phyloP scores from a whole-genome alignment of 208 protist genomes.

The Trypanosoma vivax region DNA sequence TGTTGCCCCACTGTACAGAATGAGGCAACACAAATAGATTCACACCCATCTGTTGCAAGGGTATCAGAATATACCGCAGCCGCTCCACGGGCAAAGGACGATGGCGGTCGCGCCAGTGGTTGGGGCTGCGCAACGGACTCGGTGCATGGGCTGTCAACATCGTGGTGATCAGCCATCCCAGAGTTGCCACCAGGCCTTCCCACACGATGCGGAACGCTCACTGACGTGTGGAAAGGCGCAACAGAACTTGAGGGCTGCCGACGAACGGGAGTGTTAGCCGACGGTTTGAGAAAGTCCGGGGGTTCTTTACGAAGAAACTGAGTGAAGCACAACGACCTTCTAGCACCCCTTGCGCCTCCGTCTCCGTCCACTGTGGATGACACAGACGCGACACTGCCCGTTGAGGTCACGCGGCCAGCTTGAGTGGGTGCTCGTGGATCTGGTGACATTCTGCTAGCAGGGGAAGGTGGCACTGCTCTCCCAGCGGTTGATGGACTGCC shows the following conservation, averaged over 20 bases:
- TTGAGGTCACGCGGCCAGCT: neutral
- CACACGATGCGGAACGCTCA: neutral
- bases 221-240: neutral
- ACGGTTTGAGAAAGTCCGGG: constrained; percentile 23
- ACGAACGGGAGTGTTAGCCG: neutral
- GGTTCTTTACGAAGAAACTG: constrained; percentile 24
- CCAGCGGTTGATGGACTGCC: too few species aligned
- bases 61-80: too few species aligned
- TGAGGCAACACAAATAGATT: too few species aligned
- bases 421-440: neutral
- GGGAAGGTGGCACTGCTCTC: neutral
- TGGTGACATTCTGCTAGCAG: neutral
- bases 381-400: neutral
- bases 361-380: neutral
- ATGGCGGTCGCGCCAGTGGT: too few species aligned
- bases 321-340: constrained; percentile 13
- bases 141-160: too few species aligned
- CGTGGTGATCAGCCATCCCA: too few species aligned
- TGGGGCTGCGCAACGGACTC: too few species aligned
- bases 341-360: neutral
- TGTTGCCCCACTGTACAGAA: too few species aligned
- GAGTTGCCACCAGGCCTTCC: neutral
- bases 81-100: too few species aligned
- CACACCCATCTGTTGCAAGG: too few species aligned
- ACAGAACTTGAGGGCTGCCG: neutral